These are phyloP conservation scores for Capsicum pubescens DNA, from an alignment of 257 asterid species.

Conservation along the genomic window DNA sequence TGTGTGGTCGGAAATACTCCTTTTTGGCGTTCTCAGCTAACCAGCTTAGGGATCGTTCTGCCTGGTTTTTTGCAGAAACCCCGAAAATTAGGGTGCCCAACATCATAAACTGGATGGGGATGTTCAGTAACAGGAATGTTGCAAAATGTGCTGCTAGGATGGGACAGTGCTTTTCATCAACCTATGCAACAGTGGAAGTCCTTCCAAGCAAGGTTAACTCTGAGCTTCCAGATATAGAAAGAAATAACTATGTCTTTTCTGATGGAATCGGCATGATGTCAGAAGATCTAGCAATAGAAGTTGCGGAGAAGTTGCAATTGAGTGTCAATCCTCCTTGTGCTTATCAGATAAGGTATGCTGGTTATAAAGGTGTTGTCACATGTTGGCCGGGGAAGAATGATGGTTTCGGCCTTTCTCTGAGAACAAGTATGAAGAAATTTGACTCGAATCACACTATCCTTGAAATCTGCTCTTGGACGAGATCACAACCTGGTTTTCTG, in stretches of 20 bases:
- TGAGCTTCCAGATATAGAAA: slow-evolving; percentile 53
- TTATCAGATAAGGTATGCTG: slow-evolving; percentile 90
- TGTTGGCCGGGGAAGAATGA: slow-evolving; percentile 67
- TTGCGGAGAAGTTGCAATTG: slow-evolving; percentile 72
- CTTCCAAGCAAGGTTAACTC: slow-evolving; percentile 47
- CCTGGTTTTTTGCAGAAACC: slow-evolving; percentile 95
- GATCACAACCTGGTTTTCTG: slow-evolving; percentile 90
- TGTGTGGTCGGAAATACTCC: slow-evolving; percentile 80
- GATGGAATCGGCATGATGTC: slow-evolving; percentile 94
- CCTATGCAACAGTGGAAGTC: slow-evolving; percentile 92
- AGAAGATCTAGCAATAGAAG: slow-evolving; percentile 68
- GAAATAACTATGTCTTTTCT: slow-evolving; percentile 74
- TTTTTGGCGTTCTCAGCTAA: slow-evolving; percentile 92
- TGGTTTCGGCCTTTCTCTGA: slow-evolving; percentile 54
- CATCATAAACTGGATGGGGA: slow-evolving; percentile 88
- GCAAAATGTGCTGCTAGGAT: slow-evolving; percentile 97
- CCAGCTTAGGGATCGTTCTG: slow-evolving; percentile 90
- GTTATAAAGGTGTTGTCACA: slow-evolving; percentile 90
- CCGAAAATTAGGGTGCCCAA: slow-evolving; percentile 38
- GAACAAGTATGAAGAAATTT: slow-evolving; percentile 84
- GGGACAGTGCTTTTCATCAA: slow-evolving; percentile 99
- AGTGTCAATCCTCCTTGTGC: slow-evolving; percentile 73
- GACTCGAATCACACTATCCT: slow-evolving; percentile 72
- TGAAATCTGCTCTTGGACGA: slow-evolving; percentile 97
- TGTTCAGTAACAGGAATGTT: slow-evolving; percentile 56